These are phyloP conservation scores for Xylaria sp. DNA, from an alignment of 2,329 filamentous ascomycete genomes.

Conservation along the genomic window DNA sequence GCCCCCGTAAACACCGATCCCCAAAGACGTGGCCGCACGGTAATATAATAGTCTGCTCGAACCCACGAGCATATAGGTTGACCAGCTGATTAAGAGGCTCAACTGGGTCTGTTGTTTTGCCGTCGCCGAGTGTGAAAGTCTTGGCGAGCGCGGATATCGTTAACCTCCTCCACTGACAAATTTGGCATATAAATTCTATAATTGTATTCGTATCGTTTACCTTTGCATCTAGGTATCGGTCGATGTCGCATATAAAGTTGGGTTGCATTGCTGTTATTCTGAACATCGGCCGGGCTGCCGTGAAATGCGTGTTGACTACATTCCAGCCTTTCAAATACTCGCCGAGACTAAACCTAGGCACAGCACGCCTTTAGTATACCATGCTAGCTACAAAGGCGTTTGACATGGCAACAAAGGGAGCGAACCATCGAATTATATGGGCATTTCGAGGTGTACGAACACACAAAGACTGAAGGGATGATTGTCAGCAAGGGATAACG, in stretches of 20 bases:
- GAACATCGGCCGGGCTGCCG: background rate
- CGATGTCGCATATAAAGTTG: conserved; percentile 44
- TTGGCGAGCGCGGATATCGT: conserved; percentile 40
- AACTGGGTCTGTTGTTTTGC: background rate
- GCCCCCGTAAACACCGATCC: conserved; percentile 41
- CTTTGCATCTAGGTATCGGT: conserved; percentile 39
- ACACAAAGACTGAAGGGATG: background rate
- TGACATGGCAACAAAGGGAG: conserved; percentile 5
- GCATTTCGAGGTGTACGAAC: background rate
- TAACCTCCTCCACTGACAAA: conserved; percentile 38
- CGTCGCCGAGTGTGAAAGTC: conserved; percentile 15
- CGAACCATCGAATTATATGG: background rate
- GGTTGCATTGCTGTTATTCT: conserved; percentile 20
- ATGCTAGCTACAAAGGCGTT: background rate
- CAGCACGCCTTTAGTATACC: background rate
- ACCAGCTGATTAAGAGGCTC: conserved; percentile 23
- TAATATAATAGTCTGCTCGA: conserved; percentile 42
- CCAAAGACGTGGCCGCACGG: conserved; percentile 46
- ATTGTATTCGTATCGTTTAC: conserved; percentile 17
- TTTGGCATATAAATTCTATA: conserved; percentile 39
- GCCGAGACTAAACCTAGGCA: background rate
- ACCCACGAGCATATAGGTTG: conserved; percentile 34
- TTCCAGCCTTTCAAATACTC: background rate
- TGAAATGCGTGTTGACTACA: background rate
- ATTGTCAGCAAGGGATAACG: background rate